These are phyloP conservation scores for Boletus sp. DNA, from an alignment of 768 basidiomycete genomes.

Conservation along the genomic window DNA sequence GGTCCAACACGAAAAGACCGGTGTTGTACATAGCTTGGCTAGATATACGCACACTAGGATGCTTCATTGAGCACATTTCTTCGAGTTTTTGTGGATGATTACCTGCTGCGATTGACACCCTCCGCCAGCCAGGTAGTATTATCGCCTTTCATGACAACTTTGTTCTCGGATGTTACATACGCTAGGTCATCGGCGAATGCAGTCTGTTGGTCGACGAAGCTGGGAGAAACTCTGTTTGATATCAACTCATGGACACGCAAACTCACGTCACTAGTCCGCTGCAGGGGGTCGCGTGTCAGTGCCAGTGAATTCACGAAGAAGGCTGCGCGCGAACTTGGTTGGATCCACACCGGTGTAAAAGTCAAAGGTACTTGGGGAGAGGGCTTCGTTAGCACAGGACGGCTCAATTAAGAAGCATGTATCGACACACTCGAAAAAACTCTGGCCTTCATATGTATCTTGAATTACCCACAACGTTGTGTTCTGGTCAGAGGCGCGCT, in stretches of 20 bases:
- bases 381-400: slow-evolving; percentile 3
- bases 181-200: slow-evolving; percentile 55
- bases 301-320: slow-evolving; percentile 7
- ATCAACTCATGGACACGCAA: neutral
- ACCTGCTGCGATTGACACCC: slow-evolving; percentile 65
- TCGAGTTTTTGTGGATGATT: neutral
- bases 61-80: neutral
- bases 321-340: slow-evolving; percentile 43
- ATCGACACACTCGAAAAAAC: slow-evolving; percentile 64
- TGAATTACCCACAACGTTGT: slow-evolving; percentile 63
- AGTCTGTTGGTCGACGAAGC: slow-evolving; percentile 55
- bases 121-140: slow-evolving; percentile 52
- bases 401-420: neutral
- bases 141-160: slow-evolving; percentile 76
- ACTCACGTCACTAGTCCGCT: slow-evolving; percentile 73
- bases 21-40: slow-evolving; percentile 61
- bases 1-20: slow-evolving; percentile 82
- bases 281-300: slow-evolving; percentile 12
- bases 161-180: slow-evolving; percentile 53
- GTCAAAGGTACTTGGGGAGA: slow-evolving; percentile 43
- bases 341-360: slow-evolving; percentile 65
- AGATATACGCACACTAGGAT: slow-evolving; percentile 69
- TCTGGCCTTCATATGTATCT: slow-evolving; percentile 62
- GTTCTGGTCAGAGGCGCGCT: slow-evolving; percentile 13
- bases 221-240: slow-evolving; percentile 28